Evolutionary conservation across 768 basidiomycete genomes (phyloP), one percentile per base, ranked within the genome.

Genomic region (Collybia mongolica): DNA sequence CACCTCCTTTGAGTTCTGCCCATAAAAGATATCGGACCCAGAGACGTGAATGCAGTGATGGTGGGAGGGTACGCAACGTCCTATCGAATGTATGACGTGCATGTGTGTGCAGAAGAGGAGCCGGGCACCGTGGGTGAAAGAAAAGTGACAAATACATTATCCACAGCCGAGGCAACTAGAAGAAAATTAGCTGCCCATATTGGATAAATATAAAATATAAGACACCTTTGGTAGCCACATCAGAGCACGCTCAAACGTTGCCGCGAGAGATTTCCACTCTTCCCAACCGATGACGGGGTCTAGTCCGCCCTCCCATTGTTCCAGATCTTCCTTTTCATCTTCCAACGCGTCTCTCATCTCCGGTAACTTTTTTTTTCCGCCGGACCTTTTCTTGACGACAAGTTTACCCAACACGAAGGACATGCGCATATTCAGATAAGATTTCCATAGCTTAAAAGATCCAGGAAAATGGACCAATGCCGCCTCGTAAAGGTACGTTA

Each of bases 371-470:
- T 92, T 97, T 73, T 79, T 86, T 9, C 92, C 93, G 1, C 93
- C 90, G 2, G 90, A 80, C 43, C 83, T 80, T 74, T 92, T 88
- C 69, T 84, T 88, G 38, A 77, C 65, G 5, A 85, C 68, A 1
- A 76, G 79, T 56, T 81, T 86, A 2, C 96, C 97, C 8, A 96
- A 74, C 3, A 98, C 91, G 68, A 87, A 97, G 1, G 79, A 76
- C 77, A 90, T 86, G 42, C 97, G 81, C 71, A 86, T 83, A 44
- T 77, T 78, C 38, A 98, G 75, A 67, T 99, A 99, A 0, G 90
- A 81, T 63, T 93, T 94, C 97, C 97, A 98, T 46, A 98, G 71
- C 66, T 97, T 94, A 82, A 93, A 98, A 2, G 88, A 91, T 9
- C 80, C 83, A 0, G 95, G 88, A 61, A 98, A 97, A 55, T 94